Conservation (phyloP, 768 basidiomycete species). For the Pisolithus albus region DNA sequence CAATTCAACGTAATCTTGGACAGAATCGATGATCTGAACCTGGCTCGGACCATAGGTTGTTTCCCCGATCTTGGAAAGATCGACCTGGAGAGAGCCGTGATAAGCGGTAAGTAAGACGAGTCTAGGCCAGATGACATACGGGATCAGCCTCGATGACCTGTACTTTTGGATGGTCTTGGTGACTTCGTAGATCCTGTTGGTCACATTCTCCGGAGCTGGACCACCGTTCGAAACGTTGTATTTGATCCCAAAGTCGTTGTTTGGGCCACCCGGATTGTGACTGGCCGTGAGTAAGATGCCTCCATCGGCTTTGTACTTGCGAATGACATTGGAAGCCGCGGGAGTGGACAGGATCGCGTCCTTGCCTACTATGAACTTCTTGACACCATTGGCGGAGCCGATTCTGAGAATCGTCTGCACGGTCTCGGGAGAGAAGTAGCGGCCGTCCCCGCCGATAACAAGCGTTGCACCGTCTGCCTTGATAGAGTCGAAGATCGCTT, state of each 20-base stretch:
- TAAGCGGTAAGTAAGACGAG: conserved; percentile 1
- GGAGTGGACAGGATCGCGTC: conserved; percentile 93
- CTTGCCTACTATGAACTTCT: conserved; percentile 87
- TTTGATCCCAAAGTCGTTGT: conserved; percentile 98
- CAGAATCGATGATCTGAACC: conserved; percentile 91
- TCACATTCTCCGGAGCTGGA: conserved; percentile 92
- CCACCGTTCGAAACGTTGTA: conserved; percentile 98
- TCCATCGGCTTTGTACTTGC: conserved; percentile 93
- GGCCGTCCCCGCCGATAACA: conserved; percentile 96
- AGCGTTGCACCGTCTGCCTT: conserved; percentile 72
- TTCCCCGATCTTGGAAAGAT: conserved; percentile 78
- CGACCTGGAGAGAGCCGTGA: conserved; percentile 42
- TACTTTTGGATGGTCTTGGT: conserved; percentile 83
- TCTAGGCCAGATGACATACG: conserved; percentile 32
- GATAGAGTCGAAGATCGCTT: conserved; percentile 90
- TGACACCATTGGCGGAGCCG: conserved; percentile 89
- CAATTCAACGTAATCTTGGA: conserved; percentile 78
- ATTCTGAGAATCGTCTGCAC: conserved; percentile 92
- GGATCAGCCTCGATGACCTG: conserved; percentile 70
- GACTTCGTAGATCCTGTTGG: conserved; percentile 90
- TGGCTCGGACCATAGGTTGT: conserved; percentile 73
- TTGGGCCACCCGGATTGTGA: conserved; percentile 98
- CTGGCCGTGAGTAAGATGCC: conserved; percentile 95
- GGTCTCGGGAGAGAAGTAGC: conserved; percentile 80
- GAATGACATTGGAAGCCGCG: conserved; percentile 91